Evolutionary conservation across 257 asterid genomes (phyloP).

Genomic region (Rauvolfia tetraphylla): DNA sequence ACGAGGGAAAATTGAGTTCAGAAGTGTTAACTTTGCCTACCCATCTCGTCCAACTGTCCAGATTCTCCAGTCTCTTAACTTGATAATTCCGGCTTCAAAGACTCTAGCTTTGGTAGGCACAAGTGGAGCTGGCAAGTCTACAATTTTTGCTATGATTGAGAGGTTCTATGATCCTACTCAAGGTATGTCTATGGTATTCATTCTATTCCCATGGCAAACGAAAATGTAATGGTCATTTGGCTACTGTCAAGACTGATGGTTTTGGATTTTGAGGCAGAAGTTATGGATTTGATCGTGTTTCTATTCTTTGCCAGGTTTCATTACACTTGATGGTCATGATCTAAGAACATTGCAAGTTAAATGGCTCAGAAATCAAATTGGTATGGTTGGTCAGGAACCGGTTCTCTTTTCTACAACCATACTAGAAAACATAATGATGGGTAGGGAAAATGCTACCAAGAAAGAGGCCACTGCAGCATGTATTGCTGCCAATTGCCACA

Average conservation of each 20-base stretch:
- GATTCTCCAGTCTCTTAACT: slow-evolving; percentile 54
- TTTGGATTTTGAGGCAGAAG: not conserved
- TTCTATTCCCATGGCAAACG: not conserved
- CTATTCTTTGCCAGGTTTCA: slow-evolving; percentile 39
- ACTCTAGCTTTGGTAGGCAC: slow-evolving; percentile 70
- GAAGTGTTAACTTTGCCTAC: slow-evolving; percentile 56
- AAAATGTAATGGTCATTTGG: not conserved
- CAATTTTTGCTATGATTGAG: slow-evolving; percentile 71
- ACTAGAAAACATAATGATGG: slow-evolving; percentile 73
- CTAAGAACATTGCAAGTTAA: slow-evolving; percentile 72
- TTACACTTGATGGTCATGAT: slow-evolving; percentile 68
- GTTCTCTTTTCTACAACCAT: slow-evolving; percentile 67
- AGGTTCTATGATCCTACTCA: slow-evolving; percentile 72
- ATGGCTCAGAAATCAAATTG: slow-evolving; percentile 83
- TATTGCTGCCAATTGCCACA: slow-evolving; percentile 67
- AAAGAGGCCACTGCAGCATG: slow-evolving; percentile 68
- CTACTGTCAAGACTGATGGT: not conserved
- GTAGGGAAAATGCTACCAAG: slow-evolving; percentile 66
- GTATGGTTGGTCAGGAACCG: slow-evolving; percentile 94
- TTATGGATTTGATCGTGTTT: not conserved
- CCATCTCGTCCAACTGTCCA: slow-evolving; percentile 72
- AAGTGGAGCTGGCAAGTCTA: slow-evolving; percentile 86
- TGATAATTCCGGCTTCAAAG: slow-evolving; percentile 58
- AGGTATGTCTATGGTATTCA: slow-evolving; percentile 31
- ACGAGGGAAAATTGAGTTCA: slow-evolving; percentile 61